phyloP scores from a whole-genome alignment of 345 rosid species.

The Cardiospermum halicacabum region DNA sequence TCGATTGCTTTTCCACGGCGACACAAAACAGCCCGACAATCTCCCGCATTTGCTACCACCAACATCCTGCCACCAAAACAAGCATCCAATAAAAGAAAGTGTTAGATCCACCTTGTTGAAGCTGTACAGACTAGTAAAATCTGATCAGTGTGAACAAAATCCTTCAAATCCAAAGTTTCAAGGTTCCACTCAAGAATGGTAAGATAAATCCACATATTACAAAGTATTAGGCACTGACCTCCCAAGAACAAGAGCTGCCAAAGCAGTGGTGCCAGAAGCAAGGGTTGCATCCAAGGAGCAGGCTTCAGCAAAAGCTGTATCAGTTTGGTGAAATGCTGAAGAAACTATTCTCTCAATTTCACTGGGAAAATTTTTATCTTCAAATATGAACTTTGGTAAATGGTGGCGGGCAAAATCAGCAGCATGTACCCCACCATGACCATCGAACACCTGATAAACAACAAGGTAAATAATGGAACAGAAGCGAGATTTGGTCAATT shows the following conservation, averaged over 20 bases:
- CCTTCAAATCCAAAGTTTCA: neutral
- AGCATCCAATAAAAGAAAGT: constrained; percentile 6
- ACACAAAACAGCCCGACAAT: constrained; percentile 79
- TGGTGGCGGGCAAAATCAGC: constrained; percentile 70
- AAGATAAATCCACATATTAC: neutral
- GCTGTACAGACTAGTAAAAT: neutral
- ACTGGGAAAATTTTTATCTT: constrained; percentile 62
- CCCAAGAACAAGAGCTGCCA: constrained; percentile 75
- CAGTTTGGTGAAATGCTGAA: constrained; percentile 81
- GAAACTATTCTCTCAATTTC: constrained; percentile 63
- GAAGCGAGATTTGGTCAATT: too few relatives aligned
- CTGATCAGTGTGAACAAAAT: neutral
- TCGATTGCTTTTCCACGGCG: constrained; percentile 76
- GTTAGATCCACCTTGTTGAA: neutral
- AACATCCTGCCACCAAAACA: constrained; percentile 41
- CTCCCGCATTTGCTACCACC: constrained; percentile 93
- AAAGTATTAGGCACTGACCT: constrained; percentile 68
- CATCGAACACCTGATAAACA: constrained; percentile 61
- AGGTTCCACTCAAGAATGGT: neutral
- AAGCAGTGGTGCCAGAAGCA: constrained; percentile 88
- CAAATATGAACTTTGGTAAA: constrained; percentile 65
- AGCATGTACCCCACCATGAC: constrained; percentile 93
- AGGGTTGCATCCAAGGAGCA: constrained; percentile 58
- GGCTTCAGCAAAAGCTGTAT: constrained; percentile 73
- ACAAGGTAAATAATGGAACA: neutral